Evolutionary conservation across 495 filamentous ascomycete genomes (phyloP).

Genomic region (Xylaria nigripes): DNA sequence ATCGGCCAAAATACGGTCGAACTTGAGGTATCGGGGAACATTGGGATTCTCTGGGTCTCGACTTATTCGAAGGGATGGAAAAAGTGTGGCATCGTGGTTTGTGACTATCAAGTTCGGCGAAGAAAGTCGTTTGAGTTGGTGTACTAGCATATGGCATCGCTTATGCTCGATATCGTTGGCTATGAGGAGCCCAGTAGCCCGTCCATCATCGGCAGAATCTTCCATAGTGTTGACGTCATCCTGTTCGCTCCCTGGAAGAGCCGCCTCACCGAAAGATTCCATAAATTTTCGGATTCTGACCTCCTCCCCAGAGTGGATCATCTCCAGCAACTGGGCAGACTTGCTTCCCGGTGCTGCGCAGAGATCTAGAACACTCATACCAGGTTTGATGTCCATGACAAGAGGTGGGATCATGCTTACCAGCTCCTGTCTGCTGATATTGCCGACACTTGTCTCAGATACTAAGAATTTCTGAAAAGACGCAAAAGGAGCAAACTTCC

Average conservation of each 20-base stretch:
- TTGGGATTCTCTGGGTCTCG: constrained; percentile 42
- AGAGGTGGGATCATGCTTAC: constrained; percentile 98
- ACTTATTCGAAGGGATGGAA: constrained; percentile 77
- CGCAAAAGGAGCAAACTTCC: constrained; percentile 84
- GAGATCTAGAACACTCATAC: constrained; percentile 88
- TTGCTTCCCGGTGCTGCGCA: constrained; percentile 97
- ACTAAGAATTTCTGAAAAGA: constrained; percentile 98
- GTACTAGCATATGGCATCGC: constrained; percentile 90
- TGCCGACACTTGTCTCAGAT: constrained; percentile 91
- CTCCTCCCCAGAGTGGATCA: constrained; percentile 89
- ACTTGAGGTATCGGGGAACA: constrained; percentile 75
- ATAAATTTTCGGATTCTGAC: constrained; percentile 58
- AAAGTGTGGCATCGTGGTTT: constrained; percentile 96
- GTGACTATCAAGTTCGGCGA: constrained; percentile 96
- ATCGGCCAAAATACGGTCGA: constrained; percentile 91
- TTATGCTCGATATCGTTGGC: constrained; percentile 95
- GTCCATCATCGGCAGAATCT: constrained; percentile 66
- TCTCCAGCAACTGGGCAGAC: constrained; percentile 87
- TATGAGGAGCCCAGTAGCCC: constrained; percentile 83
- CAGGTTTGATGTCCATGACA: constrained; percentile 79
- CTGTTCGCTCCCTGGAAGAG: constrained; percentile 38
- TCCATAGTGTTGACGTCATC: constrained; percentile 42
- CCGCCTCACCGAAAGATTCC: constrained; percentile 44
- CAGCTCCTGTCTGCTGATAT: constrained; percentile 92
- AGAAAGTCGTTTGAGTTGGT: constrained; percentile 92